Percentiles rank a stretch among this genome's conserved stretches.
phyloP scores from a whole-genome alignment of 768 basidiomycete species.

The Agaricus blazei region DNA sequence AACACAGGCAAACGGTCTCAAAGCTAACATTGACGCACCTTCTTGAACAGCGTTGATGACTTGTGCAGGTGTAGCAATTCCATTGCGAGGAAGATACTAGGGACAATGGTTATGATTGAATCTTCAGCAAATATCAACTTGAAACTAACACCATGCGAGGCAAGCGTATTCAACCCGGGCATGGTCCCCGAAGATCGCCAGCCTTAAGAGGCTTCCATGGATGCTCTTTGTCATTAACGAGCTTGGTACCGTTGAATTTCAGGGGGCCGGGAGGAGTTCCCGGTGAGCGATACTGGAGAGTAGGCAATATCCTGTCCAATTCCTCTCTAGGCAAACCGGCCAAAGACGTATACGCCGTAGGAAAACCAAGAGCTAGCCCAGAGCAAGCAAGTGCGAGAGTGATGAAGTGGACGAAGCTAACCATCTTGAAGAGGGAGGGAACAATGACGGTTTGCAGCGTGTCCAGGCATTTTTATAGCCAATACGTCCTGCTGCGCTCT shows the following conservation, averaged over 20 bases:
- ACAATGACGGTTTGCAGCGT: neutral
- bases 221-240: conserved; percentile 13
- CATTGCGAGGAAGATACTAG: conserved; percentile 14
- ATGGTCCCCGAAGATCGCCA: neutral
- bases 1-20: too few species aligned
- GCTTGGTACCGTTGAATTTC: conserved; percentile 10
- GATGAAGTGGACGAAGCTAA: conserved; percentile 1
- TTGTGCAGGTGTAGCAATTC: conserved; percentile 13
- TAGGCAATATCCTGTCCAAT: conserved; percentile 14
- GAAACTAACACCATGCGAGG: too few species aligned
- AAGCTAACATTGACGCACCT: conserved; percentile 1
- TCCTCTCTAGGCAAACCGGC: conserved; percentile 19
- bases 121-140: neutral
- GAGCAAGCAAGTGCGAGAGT: conserved; percentile 1
- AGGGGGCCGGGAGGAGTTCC: conserved; percentile 10
- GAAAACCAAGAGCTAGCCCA: conserved; percentile 14
- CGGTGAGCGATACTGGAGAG: conserved; percentile 7
- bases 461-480: too few species aligned
- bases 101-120: neutral
- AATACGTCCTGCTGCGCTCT: too few species aligned
- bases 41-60: conserved; percentile 14
- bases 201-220: conserved; percentile 15
- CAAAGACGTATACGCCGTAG: conserved; percentile 16
- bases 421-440: neutral
- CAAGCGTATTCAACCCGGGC: too few species aligned